Base-by-base conservation (phyloP, 352 stramenopile species). In the Globisporangium apiculatum region DNA sequence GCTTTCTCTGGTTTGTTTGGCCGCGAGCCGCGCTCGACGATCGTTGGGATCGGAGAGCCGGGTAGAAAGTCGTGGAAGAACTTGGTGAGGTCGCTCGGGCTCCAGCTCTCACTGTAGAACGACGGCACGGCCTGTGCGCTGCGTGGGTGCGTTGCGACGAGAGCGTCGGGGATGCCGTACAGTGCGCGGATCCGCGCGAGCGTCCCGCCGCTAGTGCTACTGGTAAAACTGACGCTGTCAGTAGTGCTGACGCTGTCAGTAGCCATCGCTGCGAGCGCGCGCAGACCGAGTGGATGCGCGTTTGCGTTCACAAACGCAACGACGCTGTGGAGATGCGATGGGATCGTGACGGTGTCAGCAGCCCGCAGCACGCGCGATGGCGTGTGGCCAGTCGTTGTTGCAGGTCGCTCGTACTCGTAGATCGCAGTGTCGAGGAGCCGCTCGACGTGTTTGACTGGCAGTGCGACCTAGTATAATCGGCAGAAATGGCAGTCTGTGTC, bases 51-150 rank as follows among this genome's bases (percentile, higher is more conserved):
- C 1, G 35, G 65, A 6, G 87, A 69, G 4, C 66, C 69, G 3
- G 76, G 72, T 31, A 90, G 57, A 43, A 69, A 90, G 42, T 75
- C 18, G 0, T 75, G 66, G 52, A 72, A 84, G 57, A 94, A 94
- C 8, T 57, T 62, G 14, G 68, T 41, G 31, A 94, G 65, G 55
- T 94, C 85, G 2, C 64, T 54, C 0, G 68, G 71, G 46, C 67
- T 78, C 56, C 75, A 94, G 7, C 67, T 73, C 51, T 94, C 85
- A 4, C 74, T 61, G 68, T 91, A 94, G 53, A 94, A 94, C 14
- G 84, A 91, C 36, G 85, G 77, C 8, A 91, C 61, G 8, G 65
- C 70, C 60, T 94, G 85, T 14, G 69, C 63, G 50, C 83, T 91
- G 45, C 51, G 71, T 4, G 67, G 50, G 41, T 94, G 93, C 10